phyloP scores from a whole-genome alignment of 83 land plant genomes.

The Diphasiastrum complanatum region DNA sequence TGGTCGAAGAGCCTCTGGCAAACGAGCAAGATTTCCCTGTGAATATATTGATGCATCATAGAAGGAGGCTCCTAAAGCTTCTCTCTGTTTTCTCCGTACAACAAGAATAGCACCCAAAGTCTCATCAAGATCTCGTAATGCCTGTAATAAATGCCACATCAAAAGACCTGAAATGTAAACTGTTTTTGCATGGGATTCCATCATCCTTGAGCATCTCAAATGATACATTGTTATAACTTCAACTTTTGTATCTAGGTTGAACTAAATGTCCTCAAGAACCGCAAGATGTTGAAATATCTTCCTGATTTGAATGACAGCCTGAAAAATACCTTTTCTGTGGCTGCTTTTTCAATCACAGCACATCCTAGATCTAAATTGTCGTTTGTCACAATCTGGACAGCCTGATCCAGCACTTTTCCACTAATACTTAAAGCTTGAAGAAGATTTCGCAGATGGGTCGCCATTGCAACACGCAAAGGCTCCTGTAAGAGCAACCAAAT shows the following conservation, averaged over 20 bases:
- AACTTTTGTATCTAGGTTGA: too few species aligned
- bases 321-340: slow-evolving; percentile 71
- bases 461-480: slow-evolving; percentile 83
- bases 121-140: slow-evolving; percentile 74
- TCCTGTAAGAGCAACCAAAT: slow-evolving; percentile 54
- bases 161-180: too few species aligned
- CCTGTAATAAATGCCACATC: slow-evolving; percentile 40
- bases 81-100: slow-evolving; percentile 61
- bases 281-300: neutral
- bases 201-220: too few species aligned
- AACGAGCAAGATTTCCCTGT: slow-evolving; percentile 56
- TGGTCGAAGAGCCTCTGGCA: slow-evolving; percentile 93
- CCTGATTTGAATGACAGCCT: neutral
- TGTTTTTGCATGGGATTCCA: too few species aligned
- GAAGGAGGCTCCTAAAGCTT: slow-evolving; percentile 44
- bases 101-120: slow-evolving; percentile 58
- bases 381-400: slow-evolving; percentile 67
- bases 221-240: too few species aligned
- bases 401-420: slow-evolving; percentile 61
- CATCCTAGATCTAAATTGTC: slow-evolving; percentile 96
- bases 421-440: slow-evolving; percentile 48
- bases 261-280: neutral
- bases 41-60: slow-evolving; percentile 62
- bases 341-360: slow-evolving; percentile 88
- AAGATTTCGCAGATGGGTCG: slow-evolving; percentile 52